A percentile compares a stretch with the other conserved stretches of the same genome.
phyloP scores from a whole-genome alignment of 495 filamentous ascomycete genomes.

The Aspergillus mulundensis region DNA sequence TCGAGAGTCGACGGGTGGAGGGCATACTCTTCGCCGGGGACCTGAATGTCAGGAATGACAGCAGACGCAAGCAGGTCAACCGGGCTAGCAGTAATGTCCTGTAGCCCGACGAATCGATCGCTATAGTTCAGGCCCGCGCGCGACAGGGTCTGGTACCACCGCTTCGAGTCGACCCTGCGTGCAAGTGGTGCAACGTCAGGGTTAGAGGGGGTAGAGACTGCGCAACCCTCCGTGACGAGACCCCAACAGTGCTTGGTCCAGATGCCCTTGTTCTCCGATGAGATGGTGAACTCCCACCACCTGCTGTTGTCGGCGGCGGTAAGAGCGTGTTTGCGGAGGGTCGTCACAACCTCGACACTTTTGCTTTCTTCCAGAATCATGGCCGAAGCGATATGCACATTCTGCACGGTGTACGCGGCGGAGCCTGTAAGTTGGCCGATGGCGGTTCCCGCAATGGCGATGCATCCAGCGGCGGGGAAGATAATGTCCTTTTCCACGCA shows the following conservation, averaged over 20 bases:
- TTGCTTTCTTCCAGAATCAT: constrained; percentile 16
- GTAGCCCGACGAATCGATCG: constrained; percentile 21
- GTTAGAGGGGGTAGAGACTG: constrained; percentile 3
- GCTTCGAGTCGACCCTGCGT: neutral
- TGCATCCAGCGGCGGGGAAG: constrained; percentile 44
- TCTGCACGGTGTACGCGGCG: constrained; percentile 17
- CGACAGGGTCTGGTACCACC: neutral
- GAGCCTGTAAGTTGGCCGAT: constrained; percentile 31
- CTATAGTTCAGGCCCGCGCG: constrained; percentile 34
- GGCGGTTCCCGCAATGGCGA: constrained; percentile 45
- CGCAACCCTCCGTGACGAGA: constrained; percentile 15
- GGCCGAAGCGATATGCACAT: constrained; percentile 28
- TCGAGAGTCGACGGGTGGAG: constrained; percentile 1
- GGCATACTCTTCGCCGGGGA: neutral
- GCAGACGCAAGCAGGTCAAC: neutral
- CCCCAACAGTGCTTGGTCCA: constrained; percentile 38
- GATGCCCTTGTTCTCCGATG: constrained; percentile 26
- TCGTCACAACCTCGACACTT: constrained; percentile 24
- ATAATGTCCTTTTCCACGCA: constrained; percentile 28
- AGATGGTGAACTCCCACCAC: constrained; percentile 44
- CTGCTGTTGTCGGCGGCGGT: neutral
- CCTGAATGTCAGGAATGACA: neutral
- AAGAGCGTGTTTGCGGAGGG: neutral
- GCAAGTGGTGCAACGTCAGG: neutral
- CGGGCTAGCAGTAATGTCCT: constrained; percentile 20